Evolutionary conservation across 768 basidiomycete genomes (phyloP).

Genomic region (Tulasnella sp.): DNA sequence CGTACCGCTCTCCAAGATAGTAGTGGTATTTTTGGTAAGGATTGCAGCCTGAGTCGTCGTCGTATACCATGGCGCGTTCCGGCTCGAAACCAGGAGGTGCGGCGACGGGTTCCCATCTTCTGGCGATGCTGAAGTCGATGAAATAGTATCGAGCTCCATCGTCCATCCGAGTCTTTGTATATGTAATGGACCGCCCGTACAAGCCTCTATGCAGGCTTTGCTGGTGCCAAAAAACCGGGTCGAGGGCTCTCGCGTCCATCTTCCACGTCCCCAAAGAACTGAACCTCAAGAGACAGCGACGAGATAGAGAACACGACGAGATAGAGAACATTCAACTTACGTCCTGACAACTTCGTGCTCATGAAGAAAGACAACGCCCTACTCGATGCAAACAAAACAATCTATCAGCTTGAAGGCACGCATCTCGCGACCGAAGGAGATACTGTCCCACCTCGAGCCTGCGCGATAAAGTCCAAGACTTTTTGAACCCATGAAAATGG

Average conservation of each 20-base stretch:
- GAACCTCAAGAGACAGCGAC: not conserved
- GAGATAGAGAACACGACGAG: not conserved
- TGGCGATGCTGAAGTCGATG: not conserved
- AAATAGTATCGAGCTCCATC: not conserved
- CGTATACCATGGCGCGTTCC: too few relatives aligned
- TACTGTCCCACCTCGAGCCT: not conserved
- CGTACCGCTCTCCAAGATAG: too few relatives aligned
- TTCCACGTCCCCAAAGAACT: not conserved
- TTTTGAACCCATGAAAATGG: not conserved
- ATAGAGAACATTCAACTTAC: not conserved
- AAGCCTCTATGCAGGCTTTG: not conserved
- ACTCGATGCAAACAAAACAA: too few relatives aligned
- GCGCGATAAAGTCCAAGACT: not conserved
- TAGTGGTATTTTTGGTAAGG: too few relatives aligned
- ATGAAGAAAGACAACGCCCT: not conserved
- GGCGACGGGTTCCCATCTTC: not conserved
- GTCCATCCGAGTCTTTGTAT: not conserved
- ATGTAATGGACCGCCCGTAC: not conserved
- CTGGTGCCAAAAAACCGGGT: not conserved
- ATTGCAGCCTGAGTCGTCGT: too few relatives aligned
- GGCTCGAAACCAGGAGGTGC: too few relatives aligned
- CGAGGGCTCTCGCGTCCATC: not conserved
- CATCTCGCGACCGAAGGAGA: too few relatives aligned
- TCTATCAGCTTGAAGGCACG: not conserved
- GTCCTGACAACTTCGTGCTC: not conserved